Percentiles rank a stretch among this genome's conserved stretches.
These are phyloP conservation scores for Globisporangium nagaii DNA, from an alignment of 352 stramenopile genomes.

Conservation along the genomic window DNA sequence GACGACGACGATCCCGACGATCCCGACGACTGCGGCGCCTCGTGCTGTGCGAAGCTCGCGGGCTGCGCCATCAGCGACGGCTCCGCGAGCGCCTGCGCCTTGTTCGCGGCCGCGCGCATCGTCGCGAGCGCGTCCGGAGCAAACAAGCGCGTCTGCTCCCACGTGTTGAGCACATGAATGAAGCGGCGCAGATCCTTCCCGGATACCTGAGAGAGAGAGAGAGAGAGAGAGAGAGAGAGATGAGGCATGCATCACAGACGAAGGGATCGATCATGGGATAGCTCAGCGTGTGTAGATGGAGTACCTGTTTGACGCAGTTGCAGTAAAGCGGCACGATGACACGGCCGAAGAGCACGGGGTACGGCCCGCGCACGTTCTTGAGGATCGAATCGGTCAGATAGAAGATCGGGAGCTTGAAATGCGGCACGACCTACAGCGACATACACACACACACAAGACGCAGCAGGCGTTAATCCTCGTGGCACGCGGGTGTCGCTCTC, in stretches of 20 bases:
- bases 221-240: too few relatives aligned
- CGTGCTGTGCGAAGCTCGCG: constrained; percentile 47
- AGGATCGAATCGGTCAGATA: constrained; percentile 89
- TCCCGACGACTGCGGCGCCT: constrained; percentile 19
- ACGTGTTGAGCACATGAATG: constrained; percentile 83
- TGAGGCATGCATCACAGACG: not conserved
- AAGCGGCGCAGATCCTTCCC: constrained; percentile 80
- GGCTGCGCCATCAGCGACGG: constrained; percentile 30
- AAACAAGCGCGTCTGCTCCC: constrained; percentile 67
- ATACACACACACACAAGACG: constrained; percentile 15
- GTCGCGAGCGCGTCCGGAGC: constrained; percentile 39
- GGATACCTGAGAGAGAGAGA: constrained; percentile 47
- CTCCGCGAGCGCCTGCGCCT: constrained; percentile 41
- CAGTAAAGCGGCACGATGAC: constrained; percentile 82
- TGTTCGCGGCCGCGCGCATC: constrained; percentile 66
- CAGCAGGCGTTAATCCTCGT: not conserved
- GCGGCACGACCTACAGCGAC: constrained; percentile 44
- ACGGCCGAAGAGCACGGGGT: constrained; percentile 54
- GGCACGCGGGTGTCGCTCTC: not conserved
- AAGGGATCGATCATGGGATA: not conserved
- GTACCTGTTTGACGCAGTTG: constrained; percentile 79
- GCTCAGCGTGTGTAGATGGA: not conserved
- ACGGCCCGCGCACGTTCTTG: constrained; percentile 81
- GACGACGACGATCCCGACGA: constrained; percentile 8
- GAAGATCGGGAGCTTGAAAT: constrained; percentile 88